Evolutionary conservation across 352 stramenopile species (phyloP), one percentile per base, ranked within the genome.

Genomic region (Phytophthora pinifolia): DNA sequence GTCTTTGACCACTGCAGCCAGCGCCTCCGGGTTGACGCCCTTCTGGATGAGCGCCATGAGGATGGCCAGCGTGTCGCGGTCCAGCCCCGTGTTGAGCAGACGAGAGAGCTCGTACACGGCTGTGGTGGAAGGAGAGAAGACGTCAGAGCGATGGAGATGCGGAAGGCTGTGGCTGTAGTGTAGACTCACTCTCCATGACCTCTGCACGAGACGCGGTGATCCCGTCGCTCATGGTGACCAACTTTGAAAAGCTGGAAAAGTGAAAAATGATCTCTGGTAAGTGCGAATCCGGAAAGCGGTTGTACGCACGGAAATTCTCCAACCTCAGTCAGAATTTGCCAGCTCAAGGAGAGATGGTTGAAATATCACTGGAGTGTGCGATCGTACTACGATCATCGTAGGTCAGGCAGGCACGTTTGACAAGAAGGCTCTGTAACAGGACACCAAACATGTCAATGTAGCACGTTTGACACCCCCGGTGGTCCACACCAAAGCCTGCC

Each of bases 101-200:
- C 74, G 85, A 33, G 88, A 96, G 18, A 97, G 81, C 71, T 97
- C 89, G 51, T 96, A 94, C 48, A 96, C 74, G 9, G 88, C 87
- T 94, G 54, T 22, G 42, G 13, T 15, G 32, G 5, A 44, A 27
- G 4, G 12, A 12, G 7, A 45, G 1, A 18, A 42, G n/a, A 35
- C 3, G 48, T 48, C 27, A 44, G 14, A 46, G 1, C 12, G 15
- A 22, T 12, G 13, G n/a, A 39, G 43, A 4, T 4, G 18, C 6
- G 12, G 4, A n/a, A 14, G 10, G 9, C 20, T 15, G 20, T 1
- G 7, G 18, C 17, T 6, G 8, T 46, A 31, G 27, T 17, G 9
- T 9, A 20, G 5, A 63, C 72, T 46, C 53, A 82, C 76, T 86
- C 62, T 81, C 74, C 70, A 83, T 80, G 13, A 83, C 70, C 64